Evolutionary conservation across 2,329 filamentous ascomycete species (phyloP).

Genomic region (Acrocalymma vagum): DNA sequence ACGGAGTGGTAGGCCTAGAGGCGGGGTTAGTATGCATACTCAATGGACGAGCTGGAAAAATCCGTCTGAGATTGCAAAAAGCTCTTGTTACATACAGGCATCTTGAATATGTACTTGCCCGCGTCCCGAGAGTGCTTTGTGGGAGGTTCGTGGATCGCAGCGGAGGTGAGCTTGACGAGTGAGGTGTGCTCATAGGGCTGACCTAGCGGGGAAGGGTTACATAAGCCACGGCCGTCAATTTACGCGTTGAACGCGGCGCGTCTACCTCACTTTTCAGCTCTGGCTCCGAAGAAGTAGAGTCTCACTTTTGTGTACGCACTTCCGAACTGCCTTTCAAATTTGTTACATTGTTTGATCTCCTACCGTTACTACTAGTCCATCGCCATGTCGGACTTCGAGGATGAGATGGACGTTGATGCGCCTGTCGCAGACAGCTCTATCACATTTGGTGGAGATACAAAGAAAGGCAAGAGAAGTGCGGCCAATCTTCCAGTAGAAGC

Average conservation of each 20-base stretch:
- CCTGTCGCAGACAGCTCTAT: slow-evolving; percentile 61
- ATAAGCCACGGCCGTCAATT: slow-evolving; percentile 38
- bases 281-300: too few species aligned
- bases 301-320: too few species aligned
- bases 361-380: not conserved
- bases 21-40: slow-evolving; percentile 19
- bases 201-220: slow-evolving; percentile 36
- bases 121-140: slow-evolving; percentile 17
- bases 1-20: slow-evolving; percentile 96
- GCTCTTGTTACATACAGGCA: slow-evolving; percentile 53
- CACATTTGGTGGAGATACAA: slow-evolving; percentile 77
- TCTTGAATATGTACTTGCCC: slow-evolving; percentile 42
- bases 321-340: too few species aligned
- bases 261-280: slow-evolving; percentile 11
- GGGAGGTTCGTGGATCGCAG: slow-evolving; percentile 27
- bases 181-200: slow-evolving; percentile 45
- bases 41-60: too few species aligned
- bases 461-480: slow-evolving; percentile 89
- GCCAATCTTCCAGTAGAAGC: slow-evolving; percentile 94
- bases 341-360: too few species aligned
- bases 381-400: slow-evolving; percentile 66
- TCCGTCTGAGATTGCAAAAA: not conserved
- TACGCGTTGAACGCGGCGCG: slow-evolving; percentile 42
- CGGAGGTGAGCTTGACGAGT: slow-evolving; percentile 34
- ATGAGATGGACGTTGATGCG: slow-evolving; percentile 73